These are phyloP conservation scores for Boletellus deceptivus DNA, from an alignment of 1,284 basidiomycete species.

Conservation along the genomic window DNA sequence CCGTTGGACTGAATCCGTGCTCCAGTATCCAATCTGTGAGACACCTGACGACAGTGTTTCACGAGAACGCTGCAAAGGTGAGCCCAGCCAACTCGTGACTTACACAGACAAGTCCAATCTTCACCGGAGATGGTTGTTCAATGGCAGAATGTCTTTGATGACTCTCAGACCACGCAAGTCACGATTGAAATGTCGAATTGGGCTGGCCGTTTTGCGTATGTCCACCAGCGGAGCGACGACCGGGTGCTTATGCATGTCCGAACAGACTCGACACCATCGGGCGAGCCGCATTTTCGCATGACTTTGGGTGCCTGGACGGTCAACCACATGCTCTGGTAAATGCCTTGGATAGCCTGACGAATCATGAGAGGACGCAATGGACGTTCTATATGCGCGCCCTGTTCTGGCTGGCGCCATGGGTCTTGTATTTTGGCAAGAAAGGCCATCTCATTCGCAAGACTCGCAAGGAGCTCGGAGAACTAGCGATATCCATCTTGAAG, in stretches of 20 bases:
- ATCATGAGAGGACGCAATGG: constrained; percentile 51
- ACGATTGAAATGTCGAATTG: constrained; percentile 56
- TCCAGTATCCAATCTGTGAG: constrained; percentile 51
- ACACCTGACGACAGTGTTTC: constrained; percentile 46
- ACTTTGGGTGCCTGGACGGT: constrained; percentile 51
- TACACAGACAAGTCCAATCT: background rate
- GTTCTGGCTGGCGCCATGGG: constrained; percentile 56
- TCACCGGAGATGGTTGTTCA: constrained; percentile 39
- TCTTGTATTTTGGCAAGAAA: constrained; percentile 54
- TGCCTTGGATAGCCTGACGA: constrained; percentile 54
- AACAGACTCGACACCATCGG: constrained; percentile 54
- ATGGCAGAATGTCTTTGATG: constrained; percentile 47
- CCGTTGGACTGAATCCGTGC: constrained; percentile 2
- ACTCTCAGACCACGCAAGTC: constrained; percentile 28
- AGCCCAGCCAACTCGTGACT: constrained; percentile 11
- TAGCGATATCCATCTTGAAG: constrained; percentile 49
- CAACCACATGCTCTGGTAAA: constrained; percentile 45
- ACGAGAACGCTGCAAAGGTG: constrained; percentile 46
- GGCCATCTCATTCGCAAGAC: constrained; percentile 53
- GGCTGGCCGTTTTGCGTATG: constrained; percentile 59
- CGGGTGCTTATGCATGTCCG: constrained; percentile 4
- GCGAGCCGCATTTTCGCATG: constrained; percentile 54
- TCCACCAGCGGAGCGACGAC: constrained; percentile 1
- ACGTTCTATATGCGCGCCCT: constrained; percentile 64
- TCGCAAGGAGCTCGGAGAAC: constrained; percentile 48